Conservation (phyloP, 192 early-diverging fungal species). For the Chytriomyces confervae region DNA sequence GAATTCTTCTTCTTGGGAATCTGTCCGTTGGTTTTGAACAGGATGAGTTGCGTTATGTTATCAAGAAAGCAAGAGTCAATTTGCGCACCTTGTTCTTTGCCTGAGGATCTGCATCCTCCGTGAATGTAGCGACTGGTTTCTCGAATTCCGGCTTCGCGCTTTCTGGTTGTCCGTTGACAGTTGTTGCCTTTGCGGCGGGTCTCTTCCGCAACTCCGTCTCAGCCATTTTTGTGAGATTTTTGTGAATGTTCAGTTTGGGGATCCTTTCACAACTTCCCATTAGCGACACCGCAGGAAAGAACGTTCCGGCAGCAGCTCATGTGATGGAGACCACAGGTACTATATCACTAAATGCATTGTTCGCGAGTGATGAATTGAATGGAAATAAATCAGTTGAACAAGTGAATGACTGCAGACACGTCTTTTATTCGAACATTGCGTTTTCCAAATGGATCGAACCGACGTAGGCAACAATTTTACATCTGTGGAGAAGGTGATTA, state of each 20-base stretch:
- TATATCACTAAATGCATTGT: too few relatives aligned
- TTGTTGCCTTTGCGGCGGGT: background rate
- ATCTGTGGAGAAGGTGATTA: background rate
- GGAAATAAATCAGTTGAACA: too few relatives aligned
- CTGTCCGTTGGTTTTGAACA: background rate
- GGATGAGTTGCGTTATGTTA: too few relatives aligned
- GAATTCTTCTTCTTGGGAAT: background rate
- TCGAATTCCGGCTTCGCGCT: background rate
- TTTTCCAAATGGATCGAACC: slow-evolving; percentile 16
- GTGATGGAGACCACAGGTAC: too few relatives aligned
- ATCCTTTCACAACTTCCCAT: too few relatives aligned
- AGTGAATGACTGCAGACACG: too few relatives aligned
- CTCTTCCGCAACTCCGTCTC: background rate
- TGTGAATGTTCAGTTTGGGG: too few relatives aligned
- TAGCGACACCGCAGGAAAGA: too few relatives aligned
- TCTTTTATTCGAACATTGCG: background rate
- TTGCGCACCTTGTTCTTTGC: background rate
- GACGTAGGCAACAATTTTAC: background rate
- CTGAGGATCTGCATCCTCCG: slow-evolving; percentile 13
- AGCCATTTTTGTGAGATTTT: background rate
- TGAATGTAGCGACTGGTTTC: slow-evolving; percentile 88
- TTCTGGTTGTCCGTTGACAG: too few relatives aligned
- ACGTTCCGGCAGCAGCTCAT: too few relatives aligned
- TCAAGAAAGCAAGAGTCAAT: too few relatives aligned
- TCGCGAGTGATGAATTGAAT: too few relatives aligned